Evolutionary conservation across 2,329 filamentous ascomycete genomes (phyloP), one percentile per base, ranked within the genome.

Genomic region (Trichoderma breve): DNA sequence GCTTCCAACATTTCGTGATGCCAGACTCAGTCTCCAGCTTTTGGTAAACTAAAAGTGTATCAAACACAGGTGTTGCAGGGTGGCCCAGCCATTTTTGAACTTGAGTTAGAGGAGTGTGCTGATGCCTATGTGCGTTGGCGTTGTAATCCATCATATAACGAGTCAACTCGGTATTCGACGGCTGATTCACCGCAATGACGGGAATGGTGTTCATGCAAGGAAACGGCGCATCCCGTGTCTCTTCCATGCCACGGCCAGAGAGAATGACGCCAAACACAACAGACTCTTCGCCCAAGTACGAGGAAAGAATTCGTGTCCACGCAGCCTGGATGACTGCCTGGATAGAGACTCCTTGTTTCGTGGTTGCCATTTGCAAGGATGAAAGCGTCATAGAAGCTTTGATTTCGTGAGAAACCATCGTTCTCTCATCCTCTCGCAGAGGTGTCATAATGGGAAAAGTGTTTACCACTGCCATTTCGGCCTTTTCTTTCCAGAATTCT

Each of bases 171-270:
- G 76, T 74, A 72, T 92, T 91, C 0, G 85, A 87, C 0, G 84
- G 78, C 1, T 79, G 78, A 21, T 92, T 85, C 26, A 84, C 79
- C n/a, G 88, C 88, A 12, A 91, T 80, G 1, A 96, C 86, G 0
- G 95, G 95, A 2, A 97, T 80, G 0, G 94, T 97, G 0, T 91
- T 91, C 70, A 98, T 89, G 78, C 92, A 95, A 0, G 95, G 95
- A 66, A 98, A 93, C 0, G 89, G 85, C 5, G 88, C 86, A 6
- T 85, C 78, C 21, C 87, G 84, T 0, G 90, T 88, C n/a, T 86
- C 83, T 4, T 91, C 86, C 0, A 86, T 85, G 4, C 87, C 89
- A 39, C 94, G 86, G 1, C 94, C 94, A 9, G 95, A 95, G 8
- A 97, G 84, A 0, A 95, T 93, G 15, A 92, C 86, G 0, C 95